Base-by-base conservation (phyloP, 2,329 filamentous ascomycete genomes). In the Fusarium sublunatum region DNA sequence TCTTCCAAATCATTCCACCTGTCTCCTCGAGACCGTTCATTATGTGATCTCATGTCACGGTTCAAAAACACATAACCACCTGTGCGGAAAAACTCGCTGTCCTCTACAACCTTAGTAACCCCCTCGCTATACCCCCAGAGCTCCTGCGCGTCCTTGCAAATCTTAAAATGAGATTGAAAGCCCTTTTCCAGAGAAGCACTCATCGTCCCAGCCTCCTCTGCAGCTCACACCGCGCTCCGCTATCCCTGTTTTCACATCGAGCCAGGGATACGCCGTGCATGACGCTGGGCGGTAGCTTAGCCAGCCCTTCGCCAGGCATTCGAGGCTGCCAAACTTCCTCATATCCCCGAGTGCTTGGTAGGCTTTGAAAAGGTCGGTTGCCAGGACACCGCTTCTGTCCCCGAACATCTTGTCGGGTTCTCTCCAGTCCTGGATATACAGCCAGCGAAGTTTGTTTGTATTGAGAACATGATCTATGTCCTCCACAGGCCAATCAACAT, bases 171-270 rank as follows among this genome's bases (percentile, higher is more conserved):
- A 9, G 19, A 4, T 29, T 36, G 10, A 6, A 53, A 61, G 0
- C 57, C 32, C 2, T 12, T 24, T 54, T 12, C 9, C 15, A 26
- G 1, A 13, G n/a, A n/a, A n/a, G n/a, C n/a, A n/a, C n/a, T 24
- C 1, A 0, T 10, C 19, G 0, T 10, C 1, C 1, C 44, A 36
- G 10, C 50, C 60, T 15, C 26, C 43, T 6, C 29, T 48, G 19
- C 61, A 65, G 2, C n/a, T 56, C 0, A 63, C 28, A 1, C 61
- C 62, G 12, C 15, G 24, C 4, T 39, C 22, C 3, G 9, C 32
- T 4, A 5, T 34, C 3, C 11, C 36, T 0, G 6, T 60, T 0
- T 7, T 1, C 2, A 2, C 2, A 6, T 63, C 7, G 2, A 48
- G 41, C 26, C 15, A 40, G 2, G 58, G 62, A 13, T 47, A 53